Base-by-base conservation (phyloP, 352 stramenopile genomes). In the Hyaloperonospora arabidopsidis region DNA sequence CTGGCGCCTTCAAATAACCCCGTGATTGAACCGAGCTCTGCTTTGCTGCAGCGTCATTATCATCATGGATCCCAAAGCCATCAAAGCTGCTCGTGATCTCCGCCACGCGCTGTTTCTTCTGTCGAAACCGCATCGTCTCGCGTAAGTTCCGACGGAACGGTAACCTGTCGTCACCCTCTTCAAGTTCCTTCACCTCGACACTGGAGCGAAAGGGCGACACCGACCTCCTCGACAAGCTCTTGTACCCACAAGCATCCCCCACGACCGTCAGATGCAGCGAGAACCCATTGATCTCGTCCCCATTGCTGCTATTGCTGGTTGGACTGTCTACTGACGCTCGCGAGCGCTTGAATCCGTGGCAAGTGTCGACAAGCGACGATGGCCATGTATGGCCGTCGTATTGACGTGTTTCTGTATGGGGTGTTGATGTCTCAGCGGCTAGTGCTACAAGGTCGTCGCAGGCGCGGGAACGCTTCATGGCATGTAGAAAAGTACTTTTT, bases 381-480 rank as follows among this genome's bases (percentile, higher is more conserved):
- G 45, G 25, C n/a, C n/a, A 61, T 12, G 46, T 49, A 44, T 59
- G 29, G 35, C 54, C 44, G 18, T 23, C 18, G 10, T 32, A 21
- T 39, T 15, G 5, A 45, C 17, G 46, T 38, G 52, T 52, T 51
- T 11, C 57, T 23, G 25, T 54, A 29, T 40, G 40, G 39, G 40
- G 44, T 49, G 45, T 14, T 0, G 38, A 49, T 44, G 65, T 47
- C 34, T 65, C 51, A 58, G 64, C 57, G 49, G 63, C 76, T 43
- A 87, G 65, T 23, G 74, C 69, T 45, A 83, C 68, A 34, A 87
- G 68, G 52, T 87, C 74, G 54, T 85, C 72, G 54, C 71, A 85
- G n/a, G 76, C 76, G 46, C 76, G 74, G 25, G 76, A 87, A 65
- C 76, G 70, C 60, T 87, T 87, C 76, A 87, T 84, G 15, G 45